Conservation (phyloP, 2,329 filamentous ascomycete genomes). For the Colletotrichum sp. region DNA sequence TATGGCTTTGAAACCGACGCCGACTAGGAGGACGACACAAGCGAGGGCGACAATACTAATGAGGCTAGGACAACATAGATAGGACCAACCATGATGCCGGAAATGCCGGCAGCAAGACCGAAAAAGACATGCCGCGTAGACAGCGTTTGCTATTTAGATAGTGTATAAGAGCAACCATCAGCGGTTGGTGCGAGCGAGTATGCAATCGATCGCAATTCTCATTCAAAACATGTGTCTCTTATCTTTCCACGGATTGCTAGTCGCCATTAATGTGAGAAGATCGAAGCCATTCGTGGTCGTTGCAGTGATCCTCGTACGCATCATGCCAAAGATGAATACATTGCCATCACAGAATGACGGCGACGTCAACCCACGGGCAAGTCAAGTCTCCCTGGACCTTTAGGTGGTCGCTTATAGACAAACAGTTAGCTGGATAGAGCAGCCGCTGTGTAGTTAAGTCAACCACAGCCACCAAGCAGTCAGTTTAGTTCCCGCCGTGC, state of each 20-base stretch:
- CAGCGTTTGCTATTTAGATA: not conserved
- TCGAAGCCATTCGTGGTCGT: not conserved
- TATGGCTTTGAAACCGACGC: not conserved
- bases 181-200: not conserved
- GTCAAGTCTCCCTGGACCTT: not conserved
- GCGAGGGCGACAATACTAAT: not conserved
- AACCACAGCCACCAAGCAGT: not conserved
- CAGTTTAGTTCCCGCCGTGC: not conserved
- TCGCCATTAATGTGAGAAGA: accelerated
- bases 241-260: accelerated
- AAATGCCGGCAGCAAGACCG: accelerated
- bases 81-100: not conserved
- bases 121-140: not conserved
- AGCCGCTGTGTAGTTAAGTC: not conserved
- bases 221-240: not conserved
- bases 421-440: not conserved
- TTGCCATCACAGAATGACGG: not conserved
- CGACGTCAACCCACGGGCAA: accelerated
- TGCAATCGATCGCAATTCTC: not conserved
- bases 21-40: not conserved
- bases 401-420: not conserved
- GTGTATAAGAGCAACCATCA: not conserved
- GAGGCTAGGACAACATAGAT: not conserved
- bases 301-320: not conserved
- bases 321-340: not conserved